Base-by-base conservation (phyloP, 2,329 filamentous ascomycete species). In the Cordyceps cateniannulata region DNA sequence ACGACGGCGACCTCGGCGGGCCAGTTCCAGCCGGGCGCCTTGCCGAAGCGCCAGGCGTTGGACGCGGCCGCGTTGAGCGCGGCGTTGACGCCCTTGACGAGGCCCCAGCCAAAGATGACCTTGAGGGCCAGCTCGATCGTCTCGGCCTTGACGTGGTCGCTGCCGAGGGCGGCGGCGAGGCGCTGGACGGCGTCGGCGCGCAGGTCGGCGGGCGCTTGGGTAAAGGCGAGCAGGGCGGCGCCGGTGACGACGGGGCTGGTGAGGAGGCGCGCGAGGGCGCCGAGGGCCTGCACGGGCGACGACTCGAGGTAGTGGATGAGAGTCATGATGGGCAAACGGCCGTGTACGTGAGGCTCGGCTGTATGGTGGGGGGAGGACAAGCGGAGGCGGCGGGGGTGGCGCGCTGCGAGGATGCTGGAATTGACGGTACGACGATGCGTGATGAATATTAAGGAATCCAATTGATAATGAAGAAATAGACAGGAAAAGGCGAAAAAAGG, bases 1-100 rank as follows among this genome's bases (percentile, higher is more conserved):
- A 90, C 79, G 48, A 90, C 76, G 3, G 87, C 83, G 45, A 90
- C 77, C 73, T 90, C 86, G 54, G 78, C 79, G 10, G 76, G 72
- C 85, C 86, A 89, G 67, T 82, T 76, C 70, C 84, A 85, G 44
- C 68, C 72, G n/a, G n/a, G 3, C 29, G 45, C 51, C 14, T 32
- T 38, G 20, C 25, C 32, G 44, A 63, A 18, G 44, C 59, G 56
- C 51, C 60, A 59, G 16, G 44, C 40, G 51, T 62, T 62, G 44
- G 38, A 35, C 3, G 60, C 55, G 25, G 45, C 35, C 32, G 50
- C 16, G 60, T 60, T 63, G 62, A 56, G 50, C 16, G 10, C 38
- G 24, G 47, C 50, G 60, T 62, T 63, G 42, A 50, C 32, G 29
- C 24, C 48, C 12, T 48, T 50, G 32, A 60, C 56, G 16, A 57